phyloP scores from a whole-genome alignment of 352 stramenopile species.

The Pythium folliculosum region DNA sequence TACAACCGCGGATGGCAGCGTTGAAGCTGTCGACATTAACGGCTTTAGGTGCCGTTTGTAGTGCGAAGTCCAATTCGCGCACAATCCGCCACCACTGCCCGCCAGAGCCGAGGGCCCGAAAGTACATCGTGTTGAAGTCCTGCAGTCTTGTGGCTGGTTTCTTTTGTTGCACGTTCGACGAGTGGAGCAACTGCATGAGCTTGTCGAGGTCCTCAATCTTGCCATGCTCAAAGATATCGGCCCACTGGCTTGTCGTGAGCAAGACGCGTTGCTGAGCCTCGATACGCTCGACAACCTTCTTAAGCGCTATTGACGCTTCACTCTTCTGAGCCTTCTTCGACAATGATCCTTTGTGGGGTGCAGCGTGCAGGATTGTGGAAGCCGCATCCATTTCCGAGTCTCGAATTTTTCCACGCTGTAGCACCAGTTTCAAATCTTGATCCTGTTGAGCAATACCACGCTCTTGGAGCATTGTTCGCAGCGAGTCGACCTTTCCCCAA shows the following conservation, averaged over 20 bases:
- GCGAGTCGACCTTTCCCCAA: constrained; percentile 35
- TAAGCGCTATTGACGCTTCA: neutral
- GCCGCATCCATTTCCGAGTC: neutral
- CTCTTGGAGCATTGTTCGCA: constrained; percentile 9
- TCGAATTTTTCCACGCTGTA: constrained; percentile 9
- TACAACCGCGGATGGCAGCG: constrained; percentile 20
- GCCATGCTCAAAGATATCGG: constrained; percentile 25
- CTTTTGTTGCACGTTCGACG: neutral
- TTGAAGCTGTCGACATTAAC: constrained; percentile 27
- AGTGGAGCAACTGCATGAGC: constrained; percentile 20
- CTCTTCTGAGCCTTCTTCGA: constrained; percentile 17
- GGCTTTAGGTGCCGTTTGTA: constrained; percentile 2
- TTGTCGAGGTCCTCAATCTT: constrained; percentile 29
- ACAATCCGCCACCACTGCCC: constrained; percentile 23
- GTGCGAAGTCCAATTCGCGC: constrained; percentile 10
- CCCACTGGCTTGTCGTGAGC: constrained; percentile 20
- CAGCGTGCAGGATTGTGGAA: neutral
- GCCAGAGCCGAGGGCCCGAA: constrained; percentile 15
- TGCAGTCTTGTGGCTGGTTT: neutral
- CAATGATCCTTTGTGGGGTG: neutral
- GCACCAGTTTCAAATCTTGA: constrained; percentile 7
- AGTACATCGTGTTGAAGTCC: constrained; percentile 16
- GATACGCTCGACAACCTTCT: neutral
- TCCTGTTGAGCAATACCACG: constrained; percentile 23
- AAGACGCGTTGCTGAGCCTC: neutral